Evolutionary conservation across 139 green algal species (phyloP).

Genomic region (Pleodorina starrii): DNA sequence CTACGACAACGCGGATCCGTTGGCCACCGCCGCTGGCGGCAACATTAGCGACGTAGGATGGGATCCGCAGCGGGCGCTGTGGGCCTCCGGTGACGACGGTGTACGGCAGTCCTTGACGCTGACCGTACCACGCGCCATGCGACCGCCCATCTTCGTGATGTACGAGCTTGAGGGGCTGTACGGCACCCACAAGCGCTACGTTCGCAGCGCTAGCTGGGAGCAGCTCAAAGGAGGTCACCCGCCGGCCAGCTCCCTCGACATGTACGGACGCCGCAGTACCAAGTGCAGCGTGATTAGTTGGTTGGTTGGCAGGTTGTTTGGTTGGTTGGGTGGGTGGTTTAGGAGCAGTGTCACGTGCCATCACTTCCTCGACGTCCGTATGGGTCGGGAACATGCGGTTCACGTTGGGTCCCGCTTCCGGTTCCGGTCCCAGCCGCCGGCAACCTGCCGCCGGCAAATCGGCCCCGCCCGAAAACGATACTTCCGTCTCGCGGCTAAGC

Average conservation of each 20-base stretch:
- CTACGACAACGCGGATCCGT: constrained; percentile 45
- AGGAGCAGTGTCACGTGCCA: too few species aligned
- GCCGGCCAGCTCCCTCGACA: not conserved
- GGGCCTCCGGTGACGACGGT: constrained; percentile 2
- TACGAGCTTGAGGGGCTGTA: constrained; percentile 85
- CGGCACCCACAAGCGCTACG: constrained; percentile 90
- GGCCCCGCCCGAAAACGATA: too few species aligned
- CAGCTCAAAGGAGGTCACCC: constrained; percentile 69
- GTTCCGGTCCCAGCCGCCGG: too few species aligned
- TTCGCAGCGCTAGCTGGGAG: constrained; percentile 72
- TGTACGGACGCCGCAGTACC: too few species aligned
- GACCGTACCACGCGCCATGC: constrained; percentile 46
- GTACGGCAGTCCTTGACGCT: not conserved
- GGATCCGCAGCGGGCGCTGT: not conserved
- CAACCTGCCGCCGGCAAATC: too few species aligned
- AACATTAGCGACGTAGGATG: not conserved
- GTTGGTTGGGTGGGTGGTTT: too few species aligned
- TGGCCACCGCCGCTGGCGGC: not conserved
- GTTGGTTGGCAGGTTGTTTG: too few species aligned
- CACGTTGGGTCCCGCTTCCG: too few species aligned
- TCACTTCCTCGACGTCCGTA: too few species aligned
- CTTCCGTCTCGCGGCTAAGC: too few species aligned
- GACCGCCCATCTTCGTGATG: constrained; percentile 82
- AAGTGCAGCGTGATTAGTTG: too few species aligned
- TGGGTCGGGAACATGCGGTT: too few species aligned